Base-by-base conservation (phyloP, 2,329 filamentous ascomycete genomes). In the Colletotrichum falcatum region DNA sequence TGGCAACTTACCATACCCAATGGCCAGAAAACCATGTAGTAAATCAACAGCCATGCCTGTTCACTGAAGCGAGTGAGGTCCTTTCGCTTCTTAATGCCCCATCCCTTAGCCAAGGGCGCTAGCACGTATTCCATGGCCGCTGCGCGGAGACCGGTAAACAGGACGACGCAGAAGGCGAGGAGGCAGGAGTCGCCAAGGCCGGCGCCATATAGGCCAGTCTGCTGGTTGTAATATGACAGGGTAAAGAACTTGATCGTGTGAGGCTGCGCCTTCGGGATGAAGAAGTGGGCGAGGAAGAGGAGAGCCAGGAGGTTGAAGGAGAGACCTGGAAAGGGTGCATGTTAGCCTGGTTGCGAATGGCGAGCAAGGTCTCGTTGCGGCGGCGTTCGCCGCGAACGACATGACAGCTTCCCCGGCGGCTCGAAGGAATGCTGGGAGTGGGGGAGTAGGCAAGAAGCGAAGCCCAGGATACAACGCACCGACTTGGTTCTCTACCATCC, bases 11-110 rank as follows among this genome's bases (percentile, higher is more conserved):
- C 93, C 86, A 97, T 87, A 75, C 96, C 96, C 72, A 95, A 83
- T 16, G 90, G 86, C 92, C 94, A 98, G 79, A 95, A 95, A 65
- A 91, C 84, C 55, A 84, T 83, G 80, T 95, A 95, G 83, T 98
- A 98, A 54, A 96, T 81, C 66, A 97, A 83, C 78, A 97, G 86
- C 94, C 95, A 98, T 56, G 91, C 94, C 83, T 99, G 96, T 83
- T 99, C 96, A 72, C 94, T 94, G 82, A 98, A 97, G 69, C 96
- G 89, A 59, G 93, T 89, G 70, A 92, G 84, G 56, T 90, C 89
- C 83, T 97, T 98, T 78, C 85, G 86, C 78, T 91, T 93, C 75
- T 87, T 87, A 75, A 98, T 88, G 44, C 95, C 95, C 73, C 88
- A 87, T 58, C 85, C 83, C 73, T 89, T 90, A 53, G 92, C 95